Conservation (phyloP, 257 asterid genomes). For the Penstemon barbatus region DNA sequence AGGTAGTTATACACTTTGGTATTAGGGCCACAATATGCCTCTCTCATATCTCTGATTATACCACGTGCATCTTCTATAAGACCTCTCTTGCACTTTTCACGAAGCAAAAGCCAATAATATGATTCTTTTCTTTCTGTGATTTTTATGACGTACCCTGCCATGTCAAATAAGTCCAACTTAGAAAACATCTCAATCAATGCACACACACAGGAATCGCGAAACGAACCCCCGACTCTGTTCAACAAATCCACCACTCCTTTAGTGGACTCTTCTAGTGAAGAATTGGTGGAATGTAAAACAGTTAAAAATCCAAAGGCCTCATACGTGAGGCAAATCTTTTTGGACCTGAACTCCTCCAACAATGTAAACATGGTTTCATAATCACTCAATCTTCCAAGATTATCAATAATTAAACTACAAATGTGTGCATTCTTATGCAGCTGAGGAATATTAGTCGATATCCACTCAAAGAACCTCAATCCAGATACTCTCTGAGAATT, state of each 20-base stretch:
- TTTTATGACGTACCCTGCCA: constrained; percentile 64
- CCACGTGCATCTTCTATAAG: constrained; percentile 55
- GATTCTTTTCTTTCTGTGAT: constrained; percentile 47
- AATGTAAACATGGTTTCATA: constrained; percentile 50
- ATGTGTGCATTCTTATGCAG: constrained; percentile 41
- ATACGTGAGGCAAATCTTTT: constrained; percentile 53
- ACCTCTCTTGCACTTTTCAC: constrained; percentile 62
- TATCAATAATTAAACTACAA: constrained; percentile 64
- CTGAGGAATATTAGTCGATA: constrained; percentile 39
- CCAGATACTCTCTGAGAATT: constrained; percentile 51
- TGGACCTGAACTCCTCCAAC: constrained; percentile 49
- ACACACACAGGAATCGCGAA: constrained; percentile 56
- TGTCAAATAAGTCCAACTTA: constrained; percentile 52
- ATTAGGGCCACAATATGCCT: constrained; percentile 37
- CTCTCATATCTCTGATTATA: constrained; percentile 57
- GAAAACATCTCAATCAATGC: constrained; percentile 71
- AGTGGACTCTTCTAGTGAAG: constrained; percentile 42
- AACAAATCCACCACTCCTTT: constrained; percentile 44
- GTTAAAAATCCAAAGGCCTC: constrained; percentile 67
- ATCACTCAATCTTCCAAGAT: constrained; percentile 72
- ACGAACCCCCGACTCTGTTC: constrained; percentile 69
- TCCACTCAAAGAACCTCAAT: constrained; percentile 67
- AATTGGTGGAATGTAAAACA: constrained; percentile 31
- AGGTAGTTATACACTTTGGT: constrained; percentile 58
- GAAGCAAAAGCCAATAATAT: constrained; percentile 54